Evolutionary conservation across 148 eudicot species (phyloP), one percentile per base, ranked within the genome.

Genomic region (Amaranthus hypochondriacus): DNA sequence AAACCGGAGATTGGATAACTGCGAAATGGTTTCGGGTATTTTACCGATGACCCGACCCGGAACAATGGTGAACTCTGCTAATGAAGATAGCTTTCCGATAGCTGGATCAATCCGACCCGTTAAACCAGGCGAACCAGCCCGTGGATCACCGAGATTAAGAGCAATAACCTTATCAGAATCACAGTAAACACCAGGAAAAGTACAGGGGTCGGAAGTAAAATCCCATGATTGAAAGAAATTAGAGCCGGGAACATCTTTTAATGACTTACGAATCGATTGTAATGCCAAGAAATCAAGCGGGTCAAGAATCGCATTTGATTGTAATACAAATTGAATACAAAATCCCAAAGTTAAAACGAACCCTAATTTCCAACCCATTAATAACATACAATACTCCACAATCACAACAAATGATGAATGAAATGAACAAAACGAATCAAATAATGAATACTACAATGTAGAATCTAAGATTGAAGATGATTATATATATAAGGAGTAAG

Each of bases 191-290:
- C 97, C 98, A 72, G 88, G 76, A 85, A 94, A 94, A 66, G 62
- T 73, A 70, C 98, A 94, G 0, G 98, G 98, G 75, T 94, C 96
- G 48, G 88, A 62, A 1, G 98, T 91, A 85, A 94, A 94, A 64
- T 94, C 97, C 98, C 97, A 94, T 1, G 96, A 77, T 0, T 85
- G 49, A 66, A 94, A 91, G 72, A 80, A 93, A 8, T 63, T 77
- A 3, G 98, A 93, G 0, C 95, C 95, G 0, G 92, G 89, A 43
- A 77, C 62, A 75, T 91, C 97, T 18, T 68, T 57, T 3, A 93
- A 75, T 6, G 92, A 70, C 58, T 84, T 87, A 1, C 86, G 79
- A 8, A 93, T 83, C 0, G 92, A 82, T 76, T 93, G 98, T 0
- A 93, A 74, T 3, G 98, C 92, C 1, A 91, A 71, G 73, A 93